Conservation (phyloP, 306 rosid species). For the Vicia faba region DNA sequence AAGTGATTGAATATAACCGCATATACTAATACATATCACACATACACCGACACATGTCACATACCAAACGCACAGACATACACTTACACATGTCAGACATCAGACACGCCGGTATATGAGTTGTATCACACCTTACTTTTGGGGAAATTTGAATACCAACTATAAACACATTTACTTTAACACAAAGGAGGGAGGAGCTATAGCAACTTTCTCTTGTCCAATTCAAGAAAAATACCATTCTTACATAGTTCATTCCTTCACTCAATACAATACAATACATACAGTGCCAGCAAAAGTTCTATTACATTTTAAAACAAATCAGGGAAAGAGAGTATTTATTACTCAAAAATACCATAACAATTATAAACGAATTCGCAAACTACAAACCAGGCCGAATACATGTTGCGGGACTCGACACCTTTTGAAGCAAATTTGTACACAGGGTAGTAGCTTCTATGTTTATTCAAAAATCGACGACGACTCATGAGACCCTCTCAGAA, state of each 20-base stretch:
- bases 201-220: neutral
- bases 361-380: slow-evolving; percentile 17
- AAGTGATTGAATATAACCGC: too few species aligned
- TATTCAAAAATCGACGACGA: slow-evolving; percentile 43
- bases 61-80: too few species aligned
- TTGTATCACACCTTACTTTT: neutral
- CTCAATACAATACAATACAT: slow-evolving; percentile 26
- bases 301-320: slow-evolving; percentile 38
- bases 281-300: slow-evolving; percentile 33
- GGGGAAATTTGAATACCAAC: neutral
- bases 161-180: neutral
- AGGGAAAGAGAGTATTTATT: slow-evolving; percentile 32
- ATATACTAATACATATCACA: too few species aligned
- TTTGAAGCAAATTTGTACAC: slow-evolving; percentile 52
- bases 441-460: slow-evolving; percentile 34
- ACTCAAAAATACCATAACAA: slow-evolving; percentile 28
- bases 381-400: slow-evolving; percentile 41
- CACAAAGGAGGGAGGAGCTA: neutral
- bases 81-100: too few species aligned
- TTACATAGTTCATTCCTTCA: slow-evolving; percentile 31
- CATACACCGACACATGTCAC: too few species aligned
- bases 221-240: slow-evolving; percentile 14
- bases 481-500: slow-evolving; percentile 45
- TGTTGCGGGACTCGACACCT: slow-evolving; percentile 39
- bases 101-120: neutral